These are phyloP conservation scores for Rhizophagus prolifer DNA, from an alignment of 192 early-diverging fungal genomes.

Conservation along the genomic window DNA sequence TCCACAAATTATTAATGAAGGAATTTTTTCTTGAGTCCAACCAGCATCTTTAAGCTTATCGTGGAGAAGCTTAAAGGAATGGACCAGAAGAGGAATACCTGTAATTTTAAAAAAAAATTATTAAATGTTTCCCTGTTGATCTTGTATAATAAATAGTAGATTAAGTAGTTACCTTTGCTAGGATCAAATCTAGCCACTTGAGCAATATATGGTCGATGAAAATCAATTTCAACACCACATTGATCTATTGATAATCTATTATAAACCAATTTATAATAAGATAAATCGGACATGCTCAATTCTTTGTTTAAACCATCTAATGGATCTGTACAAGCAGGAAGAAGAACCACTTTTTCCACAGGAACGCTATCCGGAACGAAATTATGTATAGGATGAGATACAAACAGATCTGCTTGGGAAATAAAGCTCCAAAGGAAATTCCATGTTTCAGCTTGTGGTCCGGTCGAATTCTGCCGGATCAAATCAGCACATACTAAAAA, in stretches of 20 bases:
- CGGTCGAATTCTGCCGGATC: conserved; percentile 49
- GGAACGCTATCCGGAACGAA: conserved; percentile 77
- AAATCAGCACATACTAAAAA: conserved; percentile 67
- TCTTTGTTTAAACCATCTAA: conserved; percentile 83
- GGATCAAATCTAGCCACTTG: conserved; percentile 87
- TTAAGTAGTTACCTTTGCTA: conserved; percentile 59
- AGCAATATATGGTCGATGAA: conserved; percentile 70
- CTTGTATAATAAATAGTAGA: background rate
- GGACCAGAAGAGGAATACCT: conserved; percentile 68
- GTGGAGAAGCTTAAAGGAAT: conserved; percentile 68
- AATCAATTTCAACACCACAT: conserved; percentile 56
- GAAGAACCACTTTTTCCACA: conserved; percentile 52
- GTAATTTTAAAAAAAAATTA: background rate
- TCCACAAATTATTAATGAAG: conserved; percentile 43
- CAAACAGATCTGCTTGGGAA: conserved; percentile 70
- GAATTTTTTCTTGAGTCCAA: background rate
- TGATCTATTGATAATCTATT: conserved; percentile 76
- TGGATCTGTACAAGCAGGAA: conserved; percentile 76
- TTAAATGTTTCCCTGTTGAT: background rate
- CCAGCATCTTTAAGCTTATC: conserved; percentile 43
- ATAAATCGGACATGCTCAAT: conserved; percentile 49
- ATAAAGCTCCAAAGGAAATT: conserved; percentile 75
- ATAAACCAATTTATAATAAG: conserved; percentile 75
- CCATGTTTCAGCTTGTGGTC: conserved; percentile 76
- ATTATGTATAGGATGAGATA: conserved; percentile 74